Conservation (phyloP, 805 yeast genomes). For the Candida caryicola region DNA sequence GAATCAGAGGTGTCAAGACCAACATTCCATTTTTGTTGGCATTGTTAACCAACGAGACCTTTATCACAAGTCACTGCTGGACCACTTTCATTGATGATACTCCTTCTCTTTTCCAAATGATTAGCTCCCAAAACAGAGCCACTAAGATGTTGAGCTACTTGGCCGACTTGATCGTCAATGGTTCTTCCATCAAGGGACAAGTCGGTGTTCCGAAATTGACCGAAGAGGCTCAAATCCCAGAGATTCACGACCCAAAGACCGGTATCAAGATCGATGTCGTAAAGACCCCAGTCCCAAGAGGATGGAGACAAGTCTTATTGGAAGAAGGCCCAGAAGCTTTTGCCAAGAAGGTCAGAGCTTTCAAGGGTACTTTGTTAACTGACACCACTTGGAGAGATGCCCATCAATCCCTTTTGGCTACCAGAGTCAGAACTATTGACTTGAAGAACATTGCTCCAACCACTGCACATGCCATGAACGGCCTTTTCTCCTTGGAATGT, state of each 20-base stretch:
- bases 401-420: conserved; percentile 95
- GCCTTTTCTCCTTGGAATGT: conserved; percentile 95
- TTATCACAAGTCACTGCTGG: conserved; percentile 89
- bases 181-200: conserved; percentile 95
- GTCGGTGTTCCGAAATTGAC: conserved; percentile 82
- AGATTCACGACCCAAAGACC: conserved; percentile 54
- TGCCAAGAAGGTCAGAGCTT: conserved; percentile 80
- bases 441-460: conserved; percentile 88
- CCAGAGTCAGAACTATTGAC: conserved; percentile 95
- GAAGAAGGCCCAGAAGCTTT: conserved; percentile 86
- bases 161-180: conserved; percentile 93
- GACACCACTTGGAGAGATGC: conserved; percentile 99
- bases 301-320: conserved; percentile 89
- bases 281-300: conserved; percentile 56
- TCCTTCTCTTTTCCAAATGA: conserved; percentile 92
- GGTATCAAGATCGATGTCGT: conserved; percentile 63
- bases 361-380: conserved; percentile 87
- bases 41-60: conserved; percentile 83
- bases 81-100: conserved; percentile 98
- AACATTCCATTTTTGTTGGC: conserved; percentile 95
- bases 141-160: conserved; percentile 86
- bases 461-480: conserved; percentile 84
- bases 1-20: conserved; percentile 98
- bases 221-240: conserved; percentile 75
- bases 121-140: conserved; percentile 93